Conservation (phyloP, 768 basidiomycete genomes). For the Amanita pallidorosea region DNA sequence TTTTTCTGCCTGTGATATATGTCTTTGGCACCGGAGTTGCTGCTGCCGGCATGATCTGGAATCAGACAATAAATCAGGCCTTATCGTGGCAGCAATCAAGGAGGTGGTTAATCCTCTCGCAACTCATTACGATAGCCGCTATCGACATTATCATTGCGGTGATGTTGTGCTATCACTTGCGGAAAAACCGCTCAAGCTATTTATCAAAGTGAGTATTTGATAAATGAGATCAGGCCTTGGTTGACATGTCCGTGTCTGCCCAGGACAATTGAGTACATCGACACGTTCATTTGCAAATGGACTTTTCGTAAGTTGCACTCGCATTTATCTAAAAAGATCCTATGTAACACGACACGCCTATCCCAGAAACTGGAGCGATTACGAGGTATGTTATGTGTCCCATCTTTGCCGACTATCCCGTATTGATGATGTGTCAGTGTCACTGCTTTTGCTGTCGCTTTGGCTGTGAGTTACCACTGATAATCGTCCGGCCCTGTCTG, state of each 20-base stretch:
- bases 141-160: neutral
- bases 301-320: neutral
- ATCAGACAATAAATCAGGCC: neutral
- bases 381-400: neutral
- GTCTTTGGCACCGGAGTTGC: neutral
- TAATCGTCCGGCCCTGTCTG: neutral
- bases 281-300: neutral
- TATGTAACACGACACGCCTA: neutral
- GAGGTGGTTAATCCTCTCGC: neutral
- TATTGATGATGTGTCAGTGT: neutral
- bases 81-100: neutral
- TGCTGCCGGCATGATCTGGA: neutral
- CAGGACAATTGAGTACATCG: neutral
- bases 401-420: neutral
- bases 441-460: neutral
- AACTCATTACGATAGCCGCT: neutral
- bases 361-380: neutral
- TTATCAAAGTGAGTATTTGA: neutral
- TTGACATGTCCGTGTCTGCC: neutral
- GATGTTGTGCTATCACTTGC: slow-evolving; percentile 1
- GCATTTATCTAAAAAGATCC: neutral
- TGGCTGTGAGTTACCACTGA: neutral
- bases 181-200: neutral
- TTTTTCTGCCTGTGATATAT: neutral
- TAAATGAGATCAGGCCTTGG: neutral